Conservation (phyloP, 768 basidiomycete species). For the Pleurotus sapidus region DNA sequence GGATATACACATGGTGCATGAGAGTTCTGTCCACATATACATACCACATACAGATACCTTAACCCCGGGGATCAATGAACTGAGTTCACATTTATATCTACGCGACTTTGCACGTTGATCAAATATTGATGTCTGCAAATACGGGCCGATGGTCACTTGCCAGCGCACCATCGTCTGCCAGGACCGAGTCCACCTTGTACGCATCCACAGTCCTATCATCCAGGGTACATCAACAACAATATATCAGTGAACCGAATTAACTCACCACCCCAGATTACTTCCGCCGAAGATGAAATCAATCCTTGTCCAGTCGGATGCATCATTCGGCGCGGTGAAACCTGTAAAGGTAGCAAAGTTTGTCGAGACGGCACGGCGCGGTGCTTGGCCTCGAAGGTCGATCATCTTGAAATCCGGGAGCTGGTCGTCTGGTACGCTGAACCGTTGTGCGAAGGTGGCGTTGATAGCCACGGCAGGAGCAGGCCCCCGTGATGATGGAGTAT, state of each 20-base stretch:
- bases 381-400: slow-evolving; percentile 40
- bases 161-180: slow-evolving; percentile 49
- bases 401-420: slow-evolving; percentile 35
- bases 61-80: not conserved
- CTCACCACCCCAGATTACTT: slow-evolving; percentile 42
- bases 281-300: slow-evolving; percentile 58
- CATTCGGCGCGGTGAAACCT: slow-evolving; percentile 40
- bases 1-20: no score
- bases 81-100: not conserved
- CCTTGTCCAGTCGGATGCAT: slow-evolving; percentile 31
- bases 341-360: slow-evolving; percentile 51
- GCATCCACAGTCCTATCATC: slow-evolving; percentile 28
- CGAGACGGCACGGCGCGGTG: slow-evolving; percentile 38
- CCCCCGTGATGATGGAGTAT: slow-evolving; percentile 48
- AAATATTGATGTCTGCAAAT: slow-evolving; percentile 35
- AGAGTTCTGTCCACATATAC: no score
- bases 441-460: slow-evolving; percentile 38
- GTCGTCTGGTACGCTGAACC: slow-evolving; percentile 31
- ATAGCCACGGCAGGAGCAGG: slow-evolving; percentile 34
- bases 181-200: slow-evolving; percentile 36
- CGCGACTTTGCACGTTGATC: not conserved
- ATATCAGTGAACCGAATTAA: not conserved
- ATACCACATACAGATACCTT: no score
- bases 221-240: not conserved
- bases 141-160: slow-evolving; percentile 59